phyloP scores from a whole-genome alignment of 768 basidiomycete species.

The Pholiota microspora region DNA sequence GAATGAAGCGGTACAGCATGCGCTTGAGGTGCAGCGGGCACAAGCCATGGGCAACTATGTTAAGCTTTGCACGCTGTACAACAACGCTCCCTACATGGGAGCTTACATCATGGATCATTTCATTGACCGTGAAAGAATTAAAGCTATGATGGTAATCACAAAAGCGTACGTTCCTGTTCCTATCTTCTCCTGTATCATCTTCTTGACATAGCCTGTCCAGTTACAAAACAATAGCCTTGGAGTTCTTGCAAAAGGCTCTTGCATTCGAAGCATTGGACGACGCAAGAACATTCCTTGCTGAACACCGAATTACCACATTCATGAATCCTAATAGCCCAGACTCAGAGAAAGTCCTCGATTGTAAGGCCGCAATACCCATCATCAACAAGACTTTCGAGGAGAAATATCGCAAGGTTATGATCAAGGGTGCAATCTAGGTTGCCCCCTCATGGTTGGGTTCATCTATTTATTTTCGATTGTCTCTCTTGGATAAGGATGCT shows the following conservation, averaged over 20 bases:
- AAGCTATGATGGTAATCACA: slow-evolving; percentile 84
- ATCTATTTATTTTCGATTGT: background rate
- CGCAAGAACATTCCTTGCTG: slow-evolving; percentile 65
- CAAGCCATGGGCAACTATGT: slow-evolving; percentile 94
- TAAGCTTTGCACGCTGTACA: slow-evolving; percentile 82
- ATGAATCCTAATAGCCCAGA: slow-evolving; percentile 62
- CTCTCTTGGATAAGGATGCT: background rate
- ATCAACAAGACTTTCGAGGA: slow-evolving; percentile 70
- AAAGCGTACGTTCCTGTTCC: slow-evolving; percentile 75
- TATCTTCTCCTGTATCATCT: background rate
- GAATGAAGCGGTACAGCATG: slow-evolving; percentile 79
- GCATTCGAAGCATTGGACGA: slow-evolving; percentile 72
- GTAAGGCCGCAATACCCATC: slow-evolving; percentile 54
- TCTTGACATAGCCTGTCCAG: slow-evolving; percentile 37
- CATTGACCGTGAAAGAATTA: slow-evolving; percentile 84
- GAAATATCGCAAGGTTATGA: slow-evolving; percentile 83
- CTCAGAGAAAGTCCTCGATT: slow-evolving; percentile 66
- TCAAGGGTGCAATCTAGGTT: slow-evolving; percentile 86
- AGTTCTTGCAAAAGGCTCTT: slow-evolving; percentile 78
- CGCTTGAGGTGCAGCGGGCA: slow-evolving; percentile 85
- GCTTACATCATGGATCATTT: slow-evolving; percentile 99
- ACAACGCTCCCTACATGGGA: slow-evolving; percentile 91
- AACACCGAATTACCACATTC: slow-evolving; percentile 59
- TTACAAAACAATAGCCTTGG: slow-evolving; percentile 75
- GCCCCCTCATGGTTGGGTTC: slow-evolving; percentile 1